A percentile compares a stretch with the other conserved stretches of the same genome.
phyloP scores from a whole-genome alignment of 2,329 filamentous ascomycete genomes.

The Davidsoniella virescens region DNA sequence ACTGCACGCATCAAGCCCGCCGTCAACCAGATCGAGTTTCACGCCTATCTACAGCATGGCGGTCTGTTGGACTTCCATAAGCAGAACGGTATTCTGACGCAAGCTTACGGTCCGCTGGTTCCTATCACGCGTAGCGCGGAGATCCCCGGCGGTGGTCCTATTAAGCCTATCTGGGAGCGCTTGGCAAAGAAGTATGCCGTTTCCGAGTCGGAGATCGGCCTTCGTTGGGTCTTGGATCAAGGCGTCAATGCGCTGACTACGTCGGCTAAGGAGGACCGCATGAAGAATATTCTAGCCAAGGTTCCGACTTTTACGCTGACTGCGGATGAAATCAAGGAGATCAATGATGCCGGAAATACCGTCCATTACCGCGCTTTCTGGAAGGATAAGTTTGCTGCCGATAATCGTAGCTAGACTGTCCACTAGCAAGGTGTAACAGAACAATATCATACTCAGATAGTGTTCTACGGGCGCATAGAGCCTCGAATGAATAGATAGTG shows the following conservation, averaged over 20 bases:
- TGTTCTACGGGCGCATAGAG: background rate
- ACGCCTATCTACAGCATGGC: slow-evolving; percentile 57
- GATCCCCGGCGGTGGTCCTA: slow-evolving; percentile 32
- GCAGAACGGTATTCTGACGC: slow-evolving; percentile 38
- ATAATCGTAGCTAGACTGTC: slow-evolving; percentile 29
- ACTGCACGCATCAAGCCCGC: slow-evolving; percentile 47
- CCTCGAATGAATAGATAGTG: background rate
- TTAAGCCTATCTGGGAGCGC: slow-evolving; percentile 33
- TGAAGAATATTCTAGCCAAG: slow-evolving; percentile 37
- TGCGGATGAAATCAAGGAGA: slow-evolving; percentile 38
- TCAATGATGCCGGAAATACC: slow-evolving; percentile 37
- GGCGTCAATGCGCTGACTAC: slow-evolving; percentile 43
- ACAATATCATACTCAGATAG: background rate
- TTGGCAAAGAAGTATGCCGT: slow-evolving; percentile 44
- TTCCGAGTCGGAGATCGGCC: slow-evolving; percentile 35
- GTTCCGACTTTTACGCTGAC: slow-evolving; percentile 41
- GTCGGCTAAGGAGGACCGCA: slow-evolving; percentile 38
- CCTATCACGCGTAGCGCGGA: slow-evolving; percentile 25
- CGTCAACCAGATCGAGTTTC: slow-evolving; percentile 68
- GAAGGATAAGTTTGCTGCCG: slow-evolving; percentile 31
- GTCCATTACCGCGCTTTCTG: slow-evolving; percentile 49
- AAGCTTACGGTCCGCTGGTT: slow-evolving; percentile 40
- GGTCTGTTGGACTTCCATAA: slow-evolving; percentile 41
- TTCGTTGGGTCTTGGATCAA: slow-evolving; percentile 45
- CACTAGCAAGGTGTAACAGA: background rate